phyloP scores from a whole-genome alignment of 78 protist genomes.

The Planoprotostelium fungivorum region DNA sequence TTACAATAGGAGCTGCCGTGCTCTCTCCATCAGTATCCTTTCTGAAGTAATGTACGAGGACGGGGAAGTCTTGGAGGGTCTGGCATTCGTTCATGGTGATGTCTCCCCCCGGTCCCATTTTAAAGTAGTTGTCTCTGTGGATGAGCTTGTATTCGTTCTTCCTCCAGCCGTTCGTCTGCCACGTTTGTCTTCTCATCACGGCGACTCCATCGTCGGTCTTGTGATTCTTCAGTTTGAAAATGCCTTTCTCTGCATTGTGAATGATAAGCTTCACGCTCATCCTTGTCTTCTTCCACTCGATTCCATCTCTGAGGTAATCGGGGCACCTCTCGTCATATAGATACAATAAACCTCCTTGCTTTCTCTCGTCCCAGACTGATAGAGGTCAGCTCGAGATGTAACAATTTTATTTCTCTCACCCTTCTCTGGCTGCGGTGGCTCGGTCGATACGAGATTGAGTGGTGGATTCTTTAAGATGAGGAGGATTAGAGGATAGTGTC shows the following conservation, averaged over 20 bases:
- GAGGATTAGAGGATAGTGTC: background rate
- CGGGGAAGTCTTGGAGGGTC: constrained; percentile 45
- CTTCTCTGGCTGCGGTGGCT: background rate
- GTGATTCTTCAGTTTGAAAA: constrained; percentile 44
- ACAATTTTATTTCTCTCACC: background rate
- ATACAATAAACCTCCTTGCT: constrained; percentile 27
- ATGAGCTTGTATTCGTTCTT: constrained; percentile 46
- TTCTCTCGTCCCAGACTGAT: background rate
- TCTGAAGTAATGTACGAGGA: constrained; percentile 40
- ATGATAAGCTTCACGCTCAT: constrained; percentile 43
- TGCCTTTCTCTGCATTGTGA: constrained; percentile 10
- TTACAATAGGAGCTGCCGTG: background rate
- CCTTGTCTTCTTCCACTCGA: constrained; percentile 48
- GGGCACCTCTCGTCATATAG: constrained; percentile 27
- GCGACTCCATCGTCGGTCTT: constrained; percentile 41
- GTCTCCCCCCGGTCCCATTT: background rate
- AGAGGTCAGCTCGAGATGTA: no score
- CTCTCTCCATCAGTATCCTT: background rate
- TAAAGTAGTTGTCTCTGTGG: constrained; percentile 13
- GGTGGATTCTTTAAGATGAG: background rate
- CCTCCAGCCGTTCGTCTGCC: constrained; percentile 28
- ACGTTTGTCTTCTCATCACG: constrained; percentile 50
- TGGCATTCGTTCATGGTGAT: constrained; percentile 10
- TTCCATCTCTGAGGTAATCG: constrained; percentile 25
- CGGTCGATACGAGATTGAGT: background rate